These are phyloP conservation scores for Cymbopogon citratus DNA, from an alignment of 176 grass and related monocot species.

Conservation along the genomic window DNA sequence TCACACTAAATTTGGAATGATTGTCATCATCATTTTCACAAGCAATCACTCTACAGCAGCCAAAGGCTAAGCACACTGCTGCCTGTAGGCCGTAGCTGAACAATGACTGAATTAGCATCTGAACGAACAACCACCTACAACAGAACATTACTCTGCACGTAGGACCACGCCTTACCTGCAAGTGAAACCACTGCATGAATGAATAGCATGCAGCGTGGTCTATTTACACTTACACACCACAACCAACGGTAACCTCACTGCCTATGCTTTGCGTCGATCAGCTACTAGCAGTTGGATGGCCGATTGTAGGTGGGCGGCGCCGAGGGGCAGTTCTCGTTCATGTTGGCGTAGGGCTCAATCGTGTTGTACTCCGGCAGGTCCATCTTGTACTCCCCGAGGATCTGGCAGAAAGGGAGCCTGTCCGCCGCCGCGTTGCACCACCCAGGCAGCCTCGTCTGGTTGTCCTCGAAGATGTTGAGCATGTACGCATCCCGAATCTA, in stretches of 20 bases:
- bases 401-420: slow-evolving; percentile 78
- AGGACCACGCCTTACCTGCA: not conserved
- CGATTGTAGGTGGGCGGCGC: slow-evolving; percentile 60
- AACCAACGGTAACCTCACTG: not conserved
- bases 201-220: not conserved
- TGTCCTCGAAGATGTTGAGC: slow-evolving; percentile 93
- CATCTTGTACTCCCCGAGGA: slow-evolving; percentile 90
- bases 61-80: not conserved
- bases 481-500: slow-evolving; percentile 95
- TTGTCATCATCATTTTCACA: not conserved
- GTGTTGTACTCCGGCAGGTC: slow-evolving; percentile 88
- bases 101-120: not conserved
- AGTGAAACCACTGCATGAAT: not conserved
- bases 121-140: not conserved
- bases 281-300: slow-evolving; percentile 45
- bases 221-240: not conserved
- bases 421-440: slow-evolving; percentile 68
- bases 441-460: slow-evolving; percentile 63
- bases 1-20: not conserved
- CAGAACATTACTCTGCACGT: not conserved
- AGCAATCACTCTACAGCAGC: not conserved
- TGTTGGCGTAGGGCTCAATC: slow-evolving; percentile 73
- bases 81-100: not conserved
- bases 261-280: too few relatives aligned
- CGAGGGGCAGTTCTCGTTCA: slow-evolving; percentile 98